These are phyloP conservation scores for Trichocladium antarcticum DNA, from an alignment of 495 filamentous ascomycete species.

Conservation along the genomic window DNA sequence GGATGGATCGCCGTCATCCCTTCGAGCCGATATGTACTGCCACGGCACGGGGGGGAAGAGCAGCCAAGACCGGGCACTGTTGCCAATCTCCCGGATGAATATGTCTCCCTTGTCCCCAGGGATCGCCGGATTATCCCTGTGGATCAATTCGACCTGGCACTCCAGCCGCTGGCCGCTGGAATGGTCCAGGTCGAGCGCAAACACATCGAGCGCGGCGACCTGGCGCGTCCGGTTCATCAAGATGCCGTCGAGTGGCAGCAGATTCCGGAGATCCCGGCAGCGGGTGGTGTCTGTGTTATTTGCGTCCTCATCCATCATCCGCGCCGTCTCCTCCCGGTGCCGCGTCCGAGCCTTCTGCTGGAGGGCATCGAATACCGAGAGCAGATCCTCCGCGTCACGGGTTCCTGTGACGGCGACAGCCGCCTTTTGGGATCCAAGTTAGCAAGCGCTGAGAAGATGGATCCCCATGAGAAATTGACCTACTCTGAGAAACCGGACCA, in stretches of 20 bases:
- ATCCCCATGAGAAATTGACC: slow-evolving; percentile 5
- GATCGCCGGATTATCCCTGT: slow-evolving; percentile 58
- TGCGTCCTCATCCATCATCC: slow-evolving; percentile 85
- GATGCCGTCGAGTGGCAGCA: slow-evolving; percentile 59
- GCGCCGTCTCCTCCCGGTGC: slow-evolving; percentile 71
- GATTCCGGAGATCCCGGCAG: slow-evolving; percentile 62
- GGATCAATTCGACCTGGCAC: slow-evolving; percentile 78
- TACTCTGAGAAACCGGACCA: slow-evolving; percentile 73
- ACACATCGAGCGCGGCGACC: slow-evolving; percentile 80
- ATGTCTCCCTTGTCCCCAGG: slow-evolving; percentile 59
- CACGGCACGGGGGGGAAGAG: slow-evolving; percentile 75
- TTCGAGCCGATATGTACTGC: slow-evolving; percentile 63
- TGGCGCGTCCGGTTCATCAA: slow-evolving; percentile 58
- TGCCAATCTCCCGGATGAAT: slow-evolving; percentile 78
- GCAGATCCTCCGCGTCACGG: slow-evolving; percentile 21
- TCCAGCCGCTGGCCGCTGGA: slow-evolving; percentile 81
- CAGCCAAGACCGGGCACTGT: slow-evolving; percentile 61
- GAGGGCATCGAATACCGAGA: slow-evolving; percentile 51
- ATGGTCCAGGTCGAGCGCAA: slow-evolving; percentile 74
- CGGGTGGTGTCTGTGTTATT: slow-evolving; percentile 68
- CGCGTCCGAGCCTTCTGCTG: slow-evolving; percentile 66
- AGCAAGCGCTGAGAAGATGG: neutral
- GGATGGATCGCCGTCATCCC: slow-evolving; percentile 56
- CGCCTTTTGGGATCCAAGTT: slow-evolving; percentile 25
- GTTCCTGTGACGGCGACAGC: slow-evolving; percentile 30